Base-by-base conservation (phyloP, 202 grass and related monocot species). In the Schoenoplectus triqueter region DNA sequence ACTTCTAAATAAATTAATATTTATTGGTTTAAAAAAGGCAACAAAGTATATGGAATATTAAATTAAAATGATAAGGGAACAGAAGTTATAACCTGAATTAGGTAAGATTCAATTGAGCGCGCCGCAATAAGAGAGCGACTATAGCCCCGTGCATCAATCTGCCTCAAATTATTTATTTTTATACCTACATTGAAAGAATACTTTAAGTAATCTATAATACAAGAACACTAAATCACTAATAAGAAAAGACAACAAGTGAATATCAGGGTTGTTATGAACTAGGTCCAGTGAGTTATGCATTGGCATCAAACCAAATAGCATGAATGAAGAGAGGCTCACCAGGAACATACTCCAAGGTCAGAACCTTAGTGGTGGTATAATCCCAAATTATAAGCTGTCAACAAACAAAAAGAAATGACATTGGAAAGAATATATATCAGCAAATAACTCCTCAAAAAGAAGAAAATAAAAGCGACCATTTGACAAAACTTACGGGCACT, bases 311-410 rank as follows among this genome's bases (percentile, higher is more conserved):
- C 39, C 22, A 57, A 60, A 71, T 74, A 78, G 48, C 52, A 85
- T 73, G 48, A 87, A 88, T 48, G 31, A 31, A 59, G 10, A 74
- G 67, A 13, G 66, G 87, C 90, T 68, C 86, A 98, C 95, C 95
- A 78, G 95, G 95, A 88, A 80, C 81, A 71, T 98, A 98, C 71
- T 98, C 95, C 85, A 98, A 74, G 15, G 95, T 98, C 80, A 98
- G 86, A 82, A 98, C 95, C 83, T 95, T 98, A 65, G 77, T 87
- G 72, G 89, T 90, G 69, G 92, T 95, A 86, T 98, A 93, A 76
- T 95, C 95, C 95, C 95, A 98, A 86, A 93, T 88, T 79, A 98
- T 92, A 85, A 92, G 87, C 95, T 98, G 86, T 19, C 14, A 59
- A 59, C 14, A 59, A 59, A 59, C 56, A 90, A 87, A 91, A 65